Conservation (phyloP, 1,139 yeast species). For the Geotrichum candidum region DNA sequence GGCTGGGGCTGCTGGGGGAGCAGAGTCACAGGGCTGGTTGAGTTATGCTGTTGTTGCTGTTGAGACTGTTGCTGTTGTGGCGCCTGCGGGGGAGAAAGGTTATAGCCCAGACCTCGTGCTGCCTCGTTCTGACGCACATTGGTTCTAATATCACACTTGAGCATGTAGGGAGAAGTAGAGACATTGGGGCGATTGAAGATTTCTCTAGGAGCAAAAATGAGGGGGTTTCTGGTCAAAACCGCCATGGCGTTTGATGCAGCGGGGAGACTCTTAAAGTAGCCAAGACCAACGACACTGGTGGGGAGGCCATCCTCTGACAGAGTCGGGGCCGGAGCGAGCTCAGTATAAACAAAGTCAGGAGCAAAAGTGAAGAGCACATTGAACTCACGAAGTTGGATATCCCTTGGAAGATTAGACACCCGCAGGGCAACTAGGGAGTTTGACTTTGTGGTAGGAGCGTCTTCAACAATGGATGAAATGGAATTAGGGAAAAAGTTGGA, state of each 20-base stretch:
- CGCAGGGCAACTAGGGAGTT: slow-evolving; percentile 29
- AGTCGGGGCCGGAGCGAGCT: slow-evolving; percentile 41
- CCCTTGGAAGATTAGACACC: slow-evolving; percentile 62
- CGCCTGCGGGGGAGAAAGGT: not conserved
- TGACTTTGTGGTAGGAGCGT: not conserved
- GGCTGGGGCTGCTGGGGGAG: slow-evolving; percentile 11
- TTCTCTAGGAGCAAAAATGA: slow-evolving; percentile 46
- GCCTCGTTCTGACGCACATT: slow-evolving; percentile 5
- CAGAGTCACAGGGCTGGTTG: not conserved
- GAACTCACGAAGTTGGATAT: slow-evolving; percentile 71
- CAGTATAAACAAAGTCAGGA: slow-evolving; percentile 61
- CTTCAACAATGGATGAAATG: slow-evolving; percentile 13
- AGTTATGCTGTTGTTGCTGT: not conserved
- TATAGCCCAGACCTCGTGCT: slow-evolving; percentile 9
- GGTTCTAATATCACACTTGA: slow-evolving; percentile 26
- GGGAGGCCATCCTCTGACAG: slow-evolving; percentile 33
- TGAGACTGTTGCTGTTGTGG: slow-evolving; percentile 3
- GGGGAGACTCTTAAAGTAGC: slow-evolving; percentile 57
- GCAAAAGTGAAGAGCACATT: slow-evolving; percentile 74
- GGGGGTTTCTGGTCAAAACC: slow-evolving; percentile 54
- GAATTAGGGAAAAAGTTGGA: slow-evolving; percentile 17
- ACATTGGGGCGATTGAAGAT: slow-evolving; percentile 6
- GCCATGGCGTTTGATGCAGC: slow-evolving; percentile 67
- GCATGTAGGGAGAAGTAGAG: slow-evolving; percentile 22
- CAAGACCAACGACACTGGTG: slow-evolving; percentile 43